These are phyloP conservation scores for Trapa incisa DNA, from an alignment of 345 rosid genomes.

Conservation along the genomic window DNA sequence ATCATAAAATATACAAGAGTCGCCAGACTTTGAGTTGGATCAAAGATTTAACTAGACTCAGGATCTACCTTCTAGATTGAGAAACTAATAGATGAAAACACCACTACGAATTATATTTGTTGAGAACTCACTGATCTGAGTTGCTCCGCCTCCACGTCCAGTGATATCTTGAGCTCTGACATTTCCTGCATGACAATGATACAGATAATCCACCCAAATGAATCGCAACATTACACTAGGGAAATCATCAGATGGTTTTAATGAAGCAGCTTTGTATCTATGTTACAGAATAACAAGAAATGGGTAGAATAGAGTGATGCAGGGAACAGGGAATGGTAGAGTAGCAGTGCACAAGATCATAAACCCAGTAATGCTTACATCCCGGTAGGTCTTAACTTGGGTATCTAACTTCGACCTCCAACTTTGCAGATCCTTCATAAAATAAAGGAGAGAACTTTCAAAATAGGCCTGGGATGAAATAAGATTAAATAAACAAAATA, in stretches of 20 bases:
- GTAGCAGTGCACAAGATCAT: background rate
- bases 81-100: background rate
- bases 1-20: background rate
- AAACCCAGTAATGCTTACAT: slow-evolving; percentile 30
- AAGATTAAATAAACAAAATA: background rate
- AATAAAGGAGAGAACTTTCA: slow-evolving; percentile 4
- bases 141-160: slow-evolving; percentile 70
- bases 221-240: background rate
- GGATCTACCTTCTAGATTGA: background rate
- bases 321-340: background rate
- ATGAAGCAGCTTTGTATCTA: background rate
- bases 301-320: background rate
- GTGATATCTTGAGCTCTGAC: slow-evolving; percentile 53
- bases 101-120: background rate
- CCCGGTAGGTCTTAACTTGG: slow-evolving; percentile 73
- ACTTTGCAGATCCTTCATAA: slow-evolving; percentile 65
- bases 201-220: background rate
- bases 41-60: background rate
- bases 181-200: slow-evolving; percentile 40
- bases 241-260: background rate
- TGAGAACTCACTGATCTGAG: slow-evolving; percentile 40
- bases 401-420: slow-evolving; percentile 92
- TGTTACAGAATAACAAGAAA: background rate
- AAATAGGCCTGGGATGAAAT: background rate
- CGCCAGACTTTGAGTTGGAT: background rate